A percentile compares a stretch with the other conserved stretches of the same genome.
Evolutionary conservation across 1,284 basidiomycete genomes (phyloP).

Genomic region (Meripilus lineatus): DNA sequence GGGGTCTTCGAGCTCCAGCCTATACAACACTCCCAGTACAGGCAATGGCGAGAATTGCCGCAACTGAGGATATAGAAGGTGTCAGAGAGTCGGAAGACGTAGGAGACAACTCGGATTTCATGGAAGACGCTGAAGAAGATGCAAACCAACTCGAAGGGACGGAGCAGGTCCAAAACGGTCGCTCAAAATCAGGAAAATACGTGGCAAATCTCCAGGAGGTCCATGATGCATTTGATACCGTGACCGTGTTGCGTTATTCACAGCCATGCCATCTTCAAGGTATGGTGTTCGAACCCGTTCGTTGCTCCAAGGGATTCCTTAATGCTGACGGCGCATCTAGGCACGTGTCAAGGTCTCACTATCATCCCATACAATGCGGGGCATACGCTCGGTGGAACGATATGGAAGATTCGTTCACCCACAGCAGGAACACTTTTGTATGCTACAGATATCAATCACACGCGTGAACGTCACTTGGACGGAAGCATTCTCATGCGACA

Average conservation of each 20-base stretch:
- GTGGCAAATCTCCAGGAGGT: slow-evolving; percentile 81
- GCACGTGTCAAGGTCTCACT: slow-evolving; percentile 87
- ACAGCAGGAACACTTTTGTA: slow-evolving; percentile 95
- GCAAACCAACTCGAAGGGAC: neutral
- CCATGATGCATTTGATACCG: slow-evolving; percentile 90
- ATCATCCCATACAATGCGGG: slow-evolving; percentile 97
- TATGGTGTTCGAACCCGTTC: slow-evolving; percentile 34
- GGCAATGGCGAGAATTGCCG: slow-evolving; percentile 91
- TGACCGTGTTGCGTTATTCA: slow-evolving; percentile 91
- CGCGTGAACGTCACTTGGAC: slow-evolving; percentile 93
- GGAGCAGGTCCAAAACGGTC: neutral
- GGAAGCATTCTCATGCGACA: slow-evolving; percentile 83
- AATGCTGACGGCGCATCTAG: slow-evolving; percentile 33
- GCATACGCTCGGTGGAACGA: slow-evolving; percentile 93
- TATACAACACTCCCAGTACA: slow-evolving; percentile 96
- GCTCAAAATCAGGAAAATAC: slow-evolving; percentile 40
- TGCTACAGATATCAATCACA: slow-evolving; percentile 96
- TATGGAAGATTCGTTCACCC: slow-evolving; percentile 98
- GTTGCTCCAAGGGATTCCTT: neutral
- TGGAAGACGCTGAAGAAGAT: neutral
- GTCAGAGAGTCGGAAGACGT: slow-evolving; percentile 76
- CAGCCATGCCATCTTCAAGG: slow-evolving; percentile 96
- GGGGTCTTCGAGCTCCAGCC: slow-evolving; percentile 88
- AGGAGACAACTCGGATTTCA: slow-evolving; percentile 13
- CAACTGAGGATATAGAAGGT: slow-evolving; percentile 78